Conservation (phyloP, 495 filamentous ascomycete genomes). For the Aspergillus sclerotiicarbonarius region DNA sequence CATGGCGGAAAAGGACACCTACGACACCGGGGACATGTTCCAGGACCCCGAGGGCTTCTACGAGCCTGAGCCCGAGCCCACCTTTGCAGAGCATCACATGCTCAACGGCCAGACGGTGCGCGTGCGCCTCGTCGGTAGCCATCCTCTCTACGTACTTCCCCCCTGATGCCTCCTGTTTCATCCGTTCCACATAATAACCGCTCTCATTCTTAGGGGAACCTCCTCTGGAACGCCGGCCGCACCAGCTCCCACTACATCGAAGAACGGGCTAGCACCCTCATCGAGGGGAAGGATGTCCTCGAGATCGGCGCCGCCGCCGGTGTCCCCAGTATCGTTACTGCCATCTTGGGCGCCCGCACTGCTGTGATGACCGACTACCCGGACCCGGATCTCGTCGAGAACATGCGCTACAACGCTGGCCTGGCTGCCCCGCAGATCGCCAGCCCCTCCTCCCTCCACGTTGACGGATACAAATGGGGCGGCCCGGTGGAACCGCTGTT, state of each 20-base stretch:
- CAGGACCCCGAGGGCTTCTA: constrained; percentile 77
- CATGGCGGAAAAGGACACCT: constrained; percentile 37
- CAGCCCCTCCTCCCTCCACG: constrained; percentile 40
- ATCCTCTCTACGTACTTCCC: constrained; percentile 73
- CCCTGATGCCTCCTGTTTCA: constrained; percentile 6
- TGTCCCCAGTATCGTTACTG: constrained; percentile 75
- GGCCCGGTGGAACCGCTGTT: constrained; percentile 51
- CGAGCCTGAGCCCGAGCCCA: constrained; percentile 65
- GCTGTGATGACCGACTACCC: constrained; percentile 89
- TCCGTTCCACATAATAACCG: constrained; percentile 4
- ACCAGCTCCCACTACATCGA: constrained; percentile 77
- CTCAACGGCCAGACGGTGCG: constrained; percentile 62
- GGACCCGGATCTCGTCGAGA: constrained; percentile 73
- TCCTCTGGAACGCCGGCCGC: constrained; percentile 85
- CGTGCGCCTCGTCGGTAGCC: constrained; percentile 83
- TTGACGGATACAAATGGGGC: constrained; percentile 81
- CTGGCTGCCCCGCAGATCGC: constrained; percentile 35
- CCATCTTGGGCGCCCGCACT: constrained; percentile 62
- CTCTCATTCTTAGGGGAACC: constrained; percentile 60
- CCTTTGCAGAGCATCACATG: constrained; percentile 66
- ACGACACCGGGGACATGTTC: constrained; percentile 60
- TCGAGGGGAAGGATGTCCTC: constrained; percentile 64
- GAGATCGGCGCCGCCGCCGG: constrained; percentile 91
- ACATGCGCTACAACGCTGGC: constrained; percentile 70
- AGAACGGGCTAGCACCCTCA: constrained; percentile 50